Conservation (phyloP, 2,329 filamentous ascomycete genomes). For the Dothidotthia symphoricarpi region DNA sequence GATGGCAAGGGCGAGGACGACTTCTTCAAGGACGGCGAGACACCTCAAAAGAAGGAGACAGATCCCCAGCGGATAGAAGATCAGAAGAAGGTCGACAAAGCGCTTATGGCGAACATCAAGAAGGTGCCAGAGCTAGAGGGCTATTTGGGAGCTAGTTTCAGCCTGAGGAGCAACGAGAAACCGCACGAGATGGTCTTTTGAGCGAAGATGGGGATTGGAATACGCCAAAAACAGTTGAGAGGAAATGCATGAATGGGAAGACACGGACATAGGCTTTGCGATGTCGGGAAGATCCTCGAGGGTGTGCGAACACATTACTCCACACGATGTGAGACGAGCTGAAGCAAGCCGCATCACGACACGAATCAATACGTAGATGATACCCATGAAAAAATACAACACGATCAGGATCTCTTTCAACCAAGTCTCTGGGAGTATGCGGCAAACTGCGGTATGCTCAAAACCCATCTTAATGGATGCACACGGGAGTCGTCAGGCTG, state of each 20-base stretch:
- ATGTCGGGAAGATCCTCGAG: constrained; percentile 2
- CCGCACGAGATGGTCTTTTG: constrained; percentile 99
- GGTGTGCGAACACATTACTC: constrained; percentile 8
- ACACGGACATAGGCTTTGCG: constrained; percentile 2
- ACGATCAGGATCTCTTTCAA: constrained; percentile 1
- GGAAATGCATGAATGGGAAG: background rate
- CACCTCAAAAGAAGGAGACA: constrained; percentile 89
- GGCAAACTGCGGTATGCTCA: too few species aligned
- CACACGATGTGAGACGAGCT: constrained; percentile 6
- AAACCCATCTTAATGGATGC: too few species aligned
- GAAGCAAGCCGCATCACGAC: constrained; percentile 3
- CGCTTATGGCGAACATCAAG: constrained; percentile 90
- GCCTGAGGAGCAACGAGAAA: constrained; percentile 96
- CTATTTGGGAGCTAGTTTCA: constrained; percentile 94
- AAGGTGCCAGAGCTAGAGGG: constrained; percentile 88
- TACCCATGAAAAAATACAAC: constrained; percentile 13
- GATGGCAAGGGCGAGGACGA: constrained; percentile 93
- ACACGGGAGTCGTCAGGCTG: too few species aligned
- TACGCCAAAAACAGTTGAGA: background rate
- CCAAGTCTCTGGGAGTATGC: too few species aligned
- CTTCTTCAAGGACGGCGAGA: constrained; percentile 98
- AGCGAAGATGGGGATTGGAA: background rate
- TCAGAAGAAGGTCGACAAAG: constrained; percentile 98
- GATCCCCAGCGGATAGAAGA: constrained; percentile 87
- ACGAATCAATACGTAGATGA: constrained; percentile 14